Conservation (phyloP, 129 eudicot species). For the Scalesia atractyloides region DNA sequence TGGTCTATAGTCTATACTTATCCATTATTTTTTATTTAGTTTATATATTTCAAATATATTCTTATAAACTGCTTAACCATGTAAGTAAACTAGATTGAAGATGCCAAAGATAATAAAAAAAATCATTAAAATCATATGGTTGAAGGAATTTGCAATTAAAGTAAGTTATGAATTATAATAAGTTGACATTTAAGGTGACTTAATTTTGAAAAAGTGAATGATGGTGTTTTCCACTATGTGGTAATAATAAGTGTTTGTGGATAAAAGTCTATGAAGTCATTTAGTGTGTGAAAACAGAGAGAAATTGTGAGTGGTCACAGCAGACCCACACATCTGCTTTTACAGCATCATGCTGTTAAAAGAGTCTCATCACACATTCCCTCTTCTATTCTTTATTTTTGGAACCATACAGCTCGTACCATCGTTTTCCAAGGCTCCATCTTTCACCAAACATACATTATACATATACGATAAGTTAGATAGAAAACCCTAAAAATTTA, state of each 20-base stretch:
- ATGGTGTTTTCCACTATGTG: slow-evolving; percentile 32
- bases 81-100: not conserved
- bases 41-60: not conserved
- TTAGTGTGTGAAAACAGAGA: slow-evolving; percentile 15
- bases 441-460: slow-evolving; percentile 1
- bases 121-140: not conserved
- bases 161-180: slow-evolving; percentile 2
- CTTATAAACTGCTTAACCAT: not conserved
- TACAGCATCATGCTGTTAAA: slow-evolving; percentile 35
- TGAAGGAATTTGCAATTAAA: not conserved
- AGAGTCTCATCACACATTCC: slow-evolving; percentile 44
- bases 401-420: slow-evolving; percentile 30
- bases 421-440: slow-evolving; percentile 31
- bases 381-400: slow-evolving; percentile 43
- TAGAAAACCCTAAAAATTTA: too few species aligned
- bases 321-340: slow-evolving; percentile 34
- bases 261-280: not conserved
- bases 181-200: slow-evolving; percentile 16
- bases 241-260: slow-evolving; percentile 3
- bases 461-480: too few species aligned
- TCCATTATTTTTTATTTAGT: not conserved
- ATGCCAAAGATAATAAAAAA: not conserved
- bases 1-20: not conserved
- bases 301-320: not conserved
- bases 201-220: slow-evolving; percentile 18